Percentiles rank a stretch among this genome's conserved stretches.
phyloP scores from a whole-genome alignment of 345 rosid species.

The Citrus unshiu region DNA sequence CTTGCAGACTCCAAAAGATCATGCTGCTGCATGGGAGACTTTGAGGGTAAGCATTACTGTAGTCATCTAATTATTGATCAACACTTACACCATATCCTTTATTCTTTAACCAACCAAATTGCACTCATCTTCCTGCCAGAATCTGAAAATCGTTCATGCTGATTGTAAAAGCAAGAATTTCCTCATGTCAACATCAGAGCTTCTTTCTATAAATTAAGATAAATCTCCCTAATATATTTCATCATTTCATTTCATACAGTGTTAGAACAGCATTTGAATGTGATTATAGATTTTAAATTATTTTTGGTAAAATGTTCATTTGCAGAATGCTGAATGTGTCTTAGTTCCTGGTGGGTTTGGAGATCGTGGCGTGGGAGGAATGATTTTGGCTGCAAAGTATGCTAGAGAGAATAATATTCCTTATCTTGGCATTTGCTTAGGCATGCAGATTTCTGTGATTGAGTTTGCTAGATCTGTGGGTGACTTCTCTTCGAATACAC shows the following conservation, averaged over 20 bases:
- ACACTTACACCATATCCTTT: background rate
- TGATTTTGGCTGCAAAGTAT: slow-evolving; percentile 91
- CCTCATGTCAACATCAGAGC: background rate
- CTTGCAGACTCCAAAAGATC: slow-evolving; percentile 75
- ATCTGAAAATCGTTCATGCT: background rate
- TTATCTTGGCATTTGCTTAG: slow-evolving; percentile 93
- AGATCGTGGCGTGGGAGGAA: slow-evolving; percentile 93
- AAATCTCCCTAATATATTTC: background rate
- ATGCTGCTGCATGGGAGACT: slow-evolving; percentile 83
- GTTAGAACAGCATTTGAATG: background rate
- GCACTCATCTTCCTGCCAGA: background rate
- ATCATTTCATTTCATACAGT: background rate
- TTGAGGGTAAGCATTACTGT: slow-evolving; percentile 52
- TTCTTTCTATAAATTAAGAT: background rate
- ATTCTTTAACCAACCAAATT: background rate
- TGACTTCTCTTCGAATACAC: slow-evolving; percentile 15
- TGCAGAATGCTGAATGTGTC: slow-evolving; percentile 85
- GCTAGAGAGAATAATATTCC: slow-evolving; percentile 90
- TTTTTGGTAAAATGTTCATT: background rate
- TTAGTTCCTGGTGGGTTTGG: slow-evolving; percentile 99
- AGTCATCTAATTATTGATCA: background rate
- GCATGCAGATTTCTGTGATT: slow-evolving; percentile 97
- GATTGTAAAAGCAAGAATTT: background rate
- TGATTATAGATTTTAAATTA: background rate
- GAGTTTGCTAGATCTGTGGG: slow-evolving; percentile 92